Conservation (phyloP, 805 yeast species). For the Lipomyces spencermartinsiae region DNA sequence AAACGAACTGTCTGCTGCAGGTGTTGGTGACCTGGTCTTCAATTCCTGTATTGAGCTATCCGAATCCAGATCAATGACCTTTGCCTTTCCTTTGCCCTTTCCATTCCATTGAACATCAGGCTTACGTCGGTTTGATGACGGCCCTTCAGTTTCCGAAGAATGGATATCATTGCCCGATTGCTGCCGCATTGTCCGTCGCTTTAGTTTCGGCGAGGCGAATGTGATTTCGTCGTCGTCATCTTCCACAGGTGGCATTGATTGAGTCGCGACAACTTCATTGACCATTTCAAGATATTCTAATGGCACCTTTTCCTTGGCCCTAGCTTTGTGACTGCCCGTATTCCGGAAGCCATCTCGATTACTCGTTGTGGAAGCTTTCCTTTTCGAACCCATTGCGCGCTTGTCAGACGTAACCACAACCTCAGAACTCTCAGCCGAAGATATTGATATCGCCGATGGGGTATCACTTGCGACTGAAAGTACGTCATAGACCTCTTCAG, state of each 20-base stretch:
- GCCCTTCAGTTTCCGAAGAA: background rate
- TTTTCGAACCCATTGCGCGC: conserved; percentile 1
- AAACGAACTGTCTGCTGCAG: background rate
- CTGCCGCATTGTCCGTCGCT: background rate
- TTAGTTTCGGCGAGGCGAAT: background rate
- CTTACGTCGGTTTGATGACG: background rate
- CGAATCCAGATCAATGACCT: conserved; percentile 20
- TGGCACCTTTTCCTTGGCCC: conserved; percentile 21
- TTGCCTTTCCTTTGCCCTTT: conserved; percentile 22
- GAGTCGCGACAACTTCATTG: conserved; percentile 22
- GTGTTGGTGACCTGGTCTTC: background rate
- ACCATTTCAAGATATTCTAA: conserved; percentile 32
- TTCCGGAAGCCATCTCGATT: background rate
- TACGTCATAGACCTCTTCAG: conserved; percentile 30
- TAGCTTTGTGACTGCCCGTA: background rate
- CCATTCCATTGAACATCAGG: conserved; percentile 2
- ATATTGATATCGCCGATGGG: conserved; percentile 26
- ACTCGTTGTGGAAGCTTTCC: conserved; percentile 4
- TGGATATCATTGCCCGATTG: conserved; percentile 2
- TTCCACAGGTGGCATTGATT: background rate
- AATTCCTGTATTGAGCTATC: conserved; percentile 12
- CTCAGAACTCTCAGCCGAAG: conserved; percentile 15
- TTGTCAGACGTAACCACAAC: background rate
- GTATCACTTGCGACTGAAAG: conserved; percentile 24
- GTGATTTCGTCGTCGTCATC: conserved; percentile 5